Conservation (phyloP, 2,329 filamentous ascomycete species). For the Cladosporium austrohemisphaericum region DNA sequence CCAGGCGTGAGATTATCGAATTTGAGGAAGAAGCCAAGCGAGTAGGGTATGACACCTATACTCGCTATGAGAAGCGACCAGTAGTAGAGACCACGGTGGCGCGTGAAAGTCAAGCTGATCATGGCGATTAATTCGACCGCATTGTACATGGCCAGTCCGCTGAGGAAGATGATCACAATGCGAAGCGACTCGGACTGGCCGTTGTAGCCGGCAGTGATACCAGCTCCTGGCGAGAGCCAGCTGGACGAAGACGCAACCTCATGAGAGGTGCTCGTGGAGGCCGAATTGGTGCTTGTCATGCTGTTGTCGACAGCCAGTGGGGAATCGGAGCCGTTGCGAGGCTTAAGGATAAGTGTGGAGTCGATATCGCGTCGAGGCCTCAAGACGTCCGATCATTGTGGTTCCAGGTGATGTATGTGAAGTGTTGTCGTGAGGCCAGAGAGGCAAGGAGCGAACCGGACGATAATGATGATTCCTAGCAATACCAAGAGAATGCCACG, state of each 20-base stretch:
- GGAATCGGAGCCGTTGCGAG: not conserved
- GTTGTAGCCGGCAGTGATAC: slow-evolving; percentile 29
- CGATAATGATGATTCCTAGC: not conserved
- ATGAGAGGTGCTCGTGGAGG: slow-evolving; percentile 6
- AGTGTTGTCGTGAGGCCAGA: not conserved
- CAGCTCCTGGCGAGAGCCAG: slow-evolving; percentile 29
- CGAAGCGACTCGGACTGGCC: slow-evolving; percentile 26
- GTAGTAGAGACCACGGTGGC: slow-evolving; percentile 47
- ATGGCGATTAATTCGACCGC: slow-evolving; percentile 45
- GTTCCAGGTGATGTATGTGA: not conserved
- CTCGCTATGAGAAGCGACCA: slow-evolving; percentile 46
- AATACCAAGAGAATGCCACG: not conserved
- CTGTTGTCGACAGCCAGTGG: not conserved
- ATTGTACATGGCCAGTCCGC: slow-evolving; percentile 37
- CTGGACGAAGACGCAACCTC: slow-evolving; percentile 11
- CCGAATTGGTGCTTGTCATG: slow-evolving; percentile 4
- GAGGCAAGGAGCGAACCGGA: not conserved
- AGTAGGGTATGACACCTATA: slow-evolving; percentile 45
- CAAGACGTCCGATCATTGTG: slow-evolving; percentile 9
- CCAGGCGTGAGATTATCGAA: slow-evolving; percentile 37
- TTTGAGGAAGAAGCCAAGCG: slow-evolving; percentile 47
- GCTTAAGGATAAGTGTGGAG: not conserved
- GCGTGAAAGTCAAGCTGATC: slow-evolving; percentile 47
- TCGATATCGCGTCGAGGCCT: not conserved
- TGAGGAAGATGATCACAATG: slow-evolving; percentile 30